Conservation (phyloP, 805 yeast genomes). For the Schwanniomyces pseudopolymorphus region DNA sequence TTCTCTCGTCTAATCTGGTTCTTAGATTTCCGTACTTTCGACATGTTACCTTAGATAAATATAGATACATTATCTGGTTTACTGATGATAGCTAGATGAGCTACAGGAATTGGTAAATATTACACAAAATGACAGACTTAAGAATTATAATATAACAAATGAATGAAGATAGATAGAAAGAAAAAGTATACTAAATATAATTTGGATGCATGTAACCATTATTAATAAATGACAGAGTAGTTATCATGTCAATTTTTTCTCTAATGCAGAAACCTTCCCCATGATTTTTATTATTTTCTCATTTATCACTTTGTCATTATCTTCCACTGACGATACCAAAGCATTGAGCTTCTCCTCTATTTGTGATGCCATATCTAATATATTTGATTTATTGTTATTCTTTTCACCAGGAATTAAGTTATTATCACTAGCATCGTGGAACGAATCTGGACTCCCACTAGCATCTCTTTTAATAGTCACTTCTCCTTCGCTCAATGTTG, state of each 20-base stretch:
- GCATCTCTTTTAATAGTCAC: background rate
- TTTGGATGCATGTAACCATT: background rate
- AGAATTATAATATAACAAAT: background rate
- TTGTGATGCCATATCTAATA: conserved; percentile 34
- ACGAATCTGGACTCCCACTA: background rate
- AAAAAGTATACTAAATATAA: too few species aligned
- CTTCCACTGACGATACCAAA: conserved; percentile 20
- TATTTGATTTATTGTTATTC: conserved; percentile 8
- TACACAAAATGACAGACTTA: conserved; percentile 6
- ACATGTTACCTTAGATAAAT: background rate
- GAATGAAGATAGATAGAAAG: background rate
- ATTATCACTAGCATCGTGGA: background rate
- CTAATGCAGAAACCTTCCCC: conserved; percentile 9
- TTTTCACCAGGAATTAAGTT: conserved; percentile 8
- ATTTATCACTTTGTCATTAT: conserved; percentile 28
- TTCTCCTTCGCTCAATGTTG: conserved; percentile 30
- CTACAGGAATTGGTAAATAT: background rate
- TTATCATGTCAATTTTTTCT: conserved; percentile 1
- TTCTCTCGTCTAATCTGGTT: conserved; percentile 54
- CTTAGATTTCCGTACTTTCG: conserved; percentile 39
- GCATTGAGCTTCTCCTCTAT: conserved; percentile 26
- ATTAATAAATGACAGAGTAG: too few species aligned
- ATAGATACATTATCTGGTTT: background rate
- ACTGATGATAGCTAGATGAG: conserved; percentile 4
- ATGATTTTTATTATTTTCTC: conserved; percentile 23